Evolutionary conservation across 176 grass and related monocot genomes (phyloP).

Genomic region (Guadua angustifolia): DNA sequence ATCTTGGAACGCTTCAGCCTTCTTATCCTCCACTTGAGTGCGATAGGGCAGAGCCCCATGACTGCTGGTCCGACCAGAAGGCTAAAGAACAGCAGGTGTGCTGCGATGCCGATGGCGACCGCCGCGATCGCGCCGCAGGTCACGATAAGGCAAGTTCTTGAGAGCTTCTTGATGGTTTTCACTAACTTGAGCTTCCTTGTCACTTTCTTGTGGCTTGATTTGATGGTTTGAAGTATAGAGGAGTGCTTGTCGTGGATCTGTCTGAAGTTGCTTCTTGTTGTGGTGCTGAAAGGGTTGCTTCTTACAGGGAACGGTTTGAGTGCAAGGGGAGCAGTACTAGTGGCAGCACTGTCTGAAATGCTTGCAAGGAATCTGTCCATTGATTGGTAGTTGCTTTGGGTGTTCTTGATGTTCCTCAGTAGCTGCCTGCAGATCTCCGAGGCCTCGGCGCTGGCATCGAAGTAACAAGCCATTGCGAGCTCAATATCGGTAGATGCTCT

Average conservation of each 20-base stretch:
- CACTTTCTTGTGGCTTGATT: constrained; percentile 44
- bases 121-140: constrained; percentile 6
- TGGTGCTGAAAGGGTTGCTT: constrained; percentile 50
- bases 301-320: constrained; percentile 11
- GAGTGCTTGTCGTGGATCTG: constrained; percentile 55
- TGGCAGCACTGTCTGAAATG: constrained; percentile 10
- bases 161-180: constrained; percentile 35
- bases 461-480: constrained; percentile 41
- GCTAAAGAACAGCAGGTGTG: constrained; percentile 39
- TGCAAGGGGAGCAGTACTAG: neutral
- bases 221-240: constrained; percentile 35
- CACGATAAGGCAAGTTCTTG: constrained; percentile 10
- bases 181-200: constrained; percentile 35
- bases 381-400: constrained; percentile 42
- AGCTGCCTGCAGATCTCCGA: constrained; percentile 54
- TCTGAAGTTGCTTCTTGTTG: constrained; percentile 45
- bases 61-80: constrained; percentile 44
- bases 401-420: constrained; percentile 43
- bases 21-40: constrained; percentile 6
- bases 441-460: constrained; percentile 52
- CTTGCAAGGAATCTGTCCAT: constrained; percentile 55
- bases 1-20: neutral
- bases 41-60: constrained; percentile 29
- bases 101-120: constrained; percentile 8
- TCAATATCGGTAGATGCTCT: constrained; percentile 36